Evolutionary conservation across 768 basidiomycete genomes (phyloP), one percentile per base, ranked within the genome.

Genomic region (Tulasnella sp.): DNA sequence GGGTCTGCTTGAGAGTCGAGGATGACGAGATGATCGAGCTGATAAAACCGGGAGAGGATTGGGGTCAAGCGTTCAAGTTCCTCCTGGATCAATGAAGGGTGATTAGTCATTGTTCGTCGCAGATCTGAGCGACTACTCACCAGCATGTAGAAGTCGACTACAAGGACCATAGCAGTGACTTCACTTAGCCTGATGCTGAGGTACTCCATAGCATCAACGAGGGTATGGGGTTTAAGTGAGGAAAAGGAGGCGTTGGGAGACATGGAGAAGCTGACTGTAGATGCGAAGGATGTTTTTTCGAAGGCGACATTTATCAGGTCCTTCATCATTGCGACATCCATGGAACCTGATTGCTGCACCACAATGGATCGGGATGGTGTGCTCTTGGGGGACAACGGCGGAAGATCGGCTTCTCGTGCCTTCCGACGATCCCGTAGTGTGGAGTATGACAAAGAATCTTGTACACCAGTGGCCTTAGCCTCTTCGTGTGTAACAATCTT

Each of bases 231-330:
- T n/a, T 42, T 42, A 9, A 51, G 20, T n/a, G 41, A 51, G 7
- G 49, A 42, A 9, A 51, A 20, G 27, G 41, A 51, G 7, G 49
- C 29, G 37, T 41, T 28, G 10, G 37, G 39, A 19, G 37, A 33
- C 41, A 51, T 51, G 16, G 41, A 42, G 49, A 51, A 51, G 39
- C 39, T 51, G 39, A 42, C 27, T 22, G 44, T 40, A 22, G 31
- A 24, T 29, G 31, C 39, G 6, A 10, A 25, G 39, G 19, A 10
- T n/a, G 10, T 40, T 6, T 40, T n/a, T 25, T 40, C 27, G n/a
- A n/a, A n/a, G n/a, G n/a, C n/a, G n/a, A n/a, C n/a, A 16, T n/a
- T 40, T 6, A 40, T 25, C 5, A n/a, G 19, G 5, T 40, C 19
- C 6, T n/a, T 6, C n/a, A 40, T 10, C n/a, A 20, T 40, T n/a